Evolutionary conservation across 1,139 yeast species (phyloP).

Genomic region (Diutina mesorugosa): DNA sequence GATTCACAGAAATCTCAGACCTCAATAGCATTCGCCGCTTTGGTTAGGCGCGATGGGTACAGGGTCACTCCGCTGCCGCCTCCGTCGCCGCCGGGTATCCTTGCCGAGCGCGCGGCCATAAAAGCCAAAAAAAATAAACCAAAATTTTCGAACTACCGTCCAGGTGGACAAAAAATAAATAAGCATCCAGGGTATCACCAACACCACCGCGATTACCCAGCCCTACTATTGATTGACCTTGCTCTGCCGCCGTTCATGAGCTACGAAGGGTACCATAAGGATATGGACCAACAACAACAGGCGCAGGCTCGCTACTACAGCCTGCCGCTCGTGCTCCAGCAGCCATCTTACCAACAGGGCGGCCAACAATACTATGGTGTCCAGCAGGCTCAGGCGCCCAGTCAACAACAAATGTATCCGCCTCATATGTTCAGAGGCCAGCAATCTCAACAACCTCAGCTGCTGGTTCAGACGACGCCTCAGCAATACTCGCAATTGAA

Average conservation of each 20-base stretch:
- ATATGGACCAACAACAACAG: neutral
- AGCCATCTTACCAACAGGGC: conserved; percentile 8
- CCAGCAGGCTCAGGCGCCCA: conserved; percentile 6
- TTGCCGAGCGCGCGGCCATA: neutral
- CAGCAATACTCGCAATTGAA: conserved; percentile 4
- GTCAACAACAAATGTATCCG: conserved; percentile 9
- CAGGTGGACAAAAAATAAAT: neutral
- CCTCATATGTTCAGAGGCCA: conserved; percentile 9
- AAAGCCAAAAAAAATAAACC: neutral
- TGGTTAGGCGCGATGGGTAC: neutral
- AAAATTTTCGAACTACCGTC: neutral
- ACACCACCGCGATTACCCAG: neutral
- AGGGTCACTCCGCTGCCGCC: neutral
- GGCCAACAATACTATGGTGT: conserved; percentile 8
- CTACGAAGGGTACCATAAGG: conserved; percentile 1
- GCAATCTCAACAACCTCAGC: conserved; percentile 7
- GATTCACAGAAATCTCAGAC: too few relatives aligned
- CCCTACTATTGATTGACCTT: neutral
- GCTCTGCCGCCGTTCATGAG: neutral
- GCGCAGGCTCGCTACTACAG: conserved; percentile 12
- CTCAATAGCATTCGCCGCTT: neutral
- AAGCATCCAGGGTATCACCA: neutral
- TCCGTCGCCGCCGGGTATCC: neutral
- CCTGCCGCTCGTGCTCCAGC: conserved; percentile 12
- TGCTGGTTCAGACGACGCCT: neutral